Percentiles rank a stretch among this genome's conserved stretches.
Evolutionary conservation across 306 rosid species (phyloP).

Genomic region (Rubus parviflorus): DNA sequence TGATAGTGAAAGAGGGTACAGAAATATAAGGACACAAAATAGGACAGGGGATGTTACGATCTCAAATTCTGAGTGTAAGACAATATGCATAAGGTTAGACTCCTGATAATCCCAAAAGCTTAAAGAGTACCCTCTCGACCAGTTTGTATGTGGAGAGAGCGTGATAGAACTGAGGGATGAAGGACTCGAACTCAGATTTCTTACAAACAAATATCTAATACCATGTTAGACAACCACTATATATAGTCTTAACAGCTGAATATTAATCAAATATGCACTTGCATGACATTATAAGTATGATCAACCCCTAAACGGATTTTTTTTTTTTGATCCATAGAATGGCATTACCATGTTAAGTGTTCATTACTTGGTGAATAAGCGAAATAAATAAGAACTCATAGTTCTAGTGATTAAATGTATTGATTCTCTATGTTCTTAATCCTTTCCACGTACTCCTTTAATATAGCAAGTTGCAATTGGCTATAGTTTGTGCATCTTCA

Average conservation of each 20-base stretch:
- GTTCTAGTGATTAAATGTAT: background rate
- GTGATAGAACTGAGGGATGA: background rate
- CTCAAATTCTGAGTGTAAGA: background rate
- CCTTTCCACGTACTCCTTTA: background rate
- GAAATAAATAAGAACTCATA: too few species aligned
- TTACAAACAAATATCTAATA: background rate
- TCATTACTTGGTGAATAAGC: too few species aligned
- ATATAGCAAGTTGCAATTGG: background rate
- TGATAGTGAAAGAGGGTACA: constrained; percentile 2
- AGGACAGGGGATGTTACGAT: background rate
- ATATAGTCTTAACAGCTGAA: background rate
- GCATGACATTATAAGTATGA: background rate
- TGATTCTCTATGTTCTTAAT: background rate
- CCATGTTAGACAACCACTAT: background rate
- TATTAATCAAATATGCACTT: background rate
- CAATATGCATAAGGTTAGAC: background rate
- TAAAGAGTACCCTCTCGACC: background rate
- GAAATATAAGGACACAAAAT: background rate
- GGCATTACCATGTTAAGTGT: background rate
- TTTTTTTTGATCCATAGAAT: background rate
- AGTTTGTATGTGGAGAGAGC: background rate
- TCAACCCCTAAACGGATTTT: background rate
- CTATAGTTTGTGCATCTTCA: background rate
- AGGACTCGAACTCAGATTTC: background rate
- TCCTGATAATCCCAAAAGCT: background rate